Percentiles rank a stretch among this genome's conserved stretches.
Conservation (phyloP, 441 rosid species). For the Cnidoscolus chayamansa region DNA sequence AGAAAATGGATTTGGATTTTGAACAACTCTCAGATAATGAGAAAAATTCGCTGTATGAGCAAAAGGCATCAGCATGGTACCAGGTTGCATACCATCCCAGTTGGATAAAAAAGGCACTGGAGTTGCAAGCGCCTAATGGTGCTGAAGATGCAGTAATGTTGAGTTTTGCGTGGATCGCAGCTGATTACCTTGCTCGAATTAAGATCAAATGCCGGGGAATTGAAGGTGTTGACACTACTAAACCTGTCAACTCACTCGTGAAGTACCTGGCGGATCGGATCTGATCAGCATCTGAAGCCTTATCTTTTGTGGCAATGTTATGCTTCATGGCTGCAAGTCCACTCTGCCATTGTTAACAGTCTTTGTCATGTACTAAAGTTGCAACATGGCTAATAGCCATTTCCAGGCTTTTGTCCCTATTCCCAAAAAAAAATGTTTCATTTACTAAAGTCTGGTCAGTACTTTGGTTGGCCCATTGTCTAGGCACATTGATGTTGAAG, state of each 20-base stretch:
- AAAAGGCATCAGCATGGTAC: slow-evolving; percentile 91
- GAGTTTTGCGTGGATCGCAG: slow-evolving; percentile 90
- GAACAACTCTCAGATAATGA: slow-evolving; percentile 56
- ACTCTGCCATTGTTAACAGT: slow-evolving; percentile 58
- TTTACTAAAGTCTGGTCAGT: not conserved
- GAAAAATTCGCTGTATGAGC: slow-evolving; percentile 53
- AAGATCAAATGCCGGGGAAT: slow-evolving; percentile 45
- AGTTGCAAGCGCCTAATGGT: slow-evolving; percentile 43
- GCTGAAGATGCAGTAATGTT: slow-evolving; percentile 40
- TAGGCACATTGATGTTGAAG: not conserved
- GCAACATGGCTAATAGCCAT: not conserved
- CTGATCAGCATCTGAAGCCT: slow-evolving; percentile 31
- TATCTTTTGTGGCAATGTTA: not conserved
- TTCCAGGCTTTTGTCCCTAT: not conserved
- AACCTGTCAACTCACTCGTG: slow-evolving; percentile 57
- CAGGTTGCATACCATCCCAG: slow-evolving; percentile 73
- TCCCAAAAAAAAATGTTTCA: not conserved
- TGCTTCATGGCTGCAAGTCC: slow-evolving; percentile 53
- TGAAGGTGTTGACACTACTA: slow-evolving; percentile 38
- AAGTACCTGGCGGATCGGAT: slow-evolving; percentile 65
- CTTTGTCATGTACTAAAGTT: not conserved
- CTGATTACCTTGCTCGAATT: slow-evolving; percentile 79
- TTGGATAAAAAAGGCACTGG: slow-evolving; percentile 57
- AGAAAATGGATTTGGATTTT: slow-evolving; percentile 38
- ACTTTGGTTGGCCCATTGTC: not conserved